These are phyloP conservation scores for Ballota nigra DNA, from an alignment of 257 asterid species.

Conservation along the genomic window DNA sequence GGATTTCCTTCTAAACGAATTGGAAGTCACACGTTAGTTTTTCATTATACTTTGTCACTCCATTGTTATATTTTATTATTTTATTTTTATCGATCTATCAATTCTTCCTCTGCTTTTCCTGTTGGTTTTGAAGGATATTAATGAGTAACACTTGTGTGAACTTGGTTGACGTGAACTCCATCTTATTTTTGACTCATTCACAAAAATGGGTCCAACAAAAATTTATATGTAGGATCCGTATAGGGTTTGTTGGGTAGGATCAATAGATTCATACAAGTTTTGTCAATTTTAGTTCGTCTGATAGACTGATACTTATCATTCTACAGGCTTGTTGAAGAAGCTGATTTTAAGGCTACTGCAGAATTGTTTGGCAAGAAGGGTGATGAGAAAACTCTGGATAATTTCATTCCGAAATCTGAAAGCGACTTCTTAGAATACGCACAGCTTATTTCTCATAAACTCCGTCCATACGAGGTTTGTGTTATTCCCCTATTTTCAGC, in stretches of 20 bases:
- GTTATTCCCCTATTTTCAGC: not conserved
- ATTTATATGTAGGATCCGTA: too few relatives aligned
- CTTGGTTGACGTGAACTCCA: too few relatives aligned
- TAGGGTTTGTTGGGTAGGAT: too few relatives aligned
- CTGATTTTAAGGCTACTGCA: constrained; percentile 82
- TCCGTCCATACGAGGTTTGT: constrained; percentile 80
- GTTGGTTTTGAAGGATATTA: not conserved
- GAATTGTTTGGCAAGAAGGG: constrained; percentile 78
- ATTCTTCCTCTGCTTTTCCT: not conserved
- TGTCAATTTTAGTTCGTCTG: not conserved
- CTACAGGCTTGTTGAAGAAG: constrained; percentile 94
- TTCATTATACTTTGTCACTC: not conserved
- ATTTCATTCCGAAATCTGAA: constrained; percentile 81
- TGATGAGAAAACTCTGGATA: constrained; percentile 71
- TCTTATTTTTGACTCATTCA: too few relatives aligned
- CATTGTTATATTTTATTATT: not conserved
- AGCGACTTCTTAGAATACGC: constrained; percentile 86
- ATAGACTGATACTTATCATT: not conserved
- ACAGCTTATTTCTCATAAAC: constrained; percentile 72
- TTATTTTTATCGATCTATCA: not conserved
- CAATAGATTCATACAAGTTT: too few relatives aligned
- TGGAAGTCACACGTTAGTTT: not conserved
- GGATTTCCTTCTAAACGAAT: too few relatives aligned
- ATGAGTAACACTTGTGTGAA: too few relatives aligned
- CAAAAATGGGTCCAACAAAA: too few relatives aligned